These are phyloP conservation scores for Triticum turgidum DNA, from an alignment of 176 grass and related monocot species.

Conservation along the genomic window DNA sequence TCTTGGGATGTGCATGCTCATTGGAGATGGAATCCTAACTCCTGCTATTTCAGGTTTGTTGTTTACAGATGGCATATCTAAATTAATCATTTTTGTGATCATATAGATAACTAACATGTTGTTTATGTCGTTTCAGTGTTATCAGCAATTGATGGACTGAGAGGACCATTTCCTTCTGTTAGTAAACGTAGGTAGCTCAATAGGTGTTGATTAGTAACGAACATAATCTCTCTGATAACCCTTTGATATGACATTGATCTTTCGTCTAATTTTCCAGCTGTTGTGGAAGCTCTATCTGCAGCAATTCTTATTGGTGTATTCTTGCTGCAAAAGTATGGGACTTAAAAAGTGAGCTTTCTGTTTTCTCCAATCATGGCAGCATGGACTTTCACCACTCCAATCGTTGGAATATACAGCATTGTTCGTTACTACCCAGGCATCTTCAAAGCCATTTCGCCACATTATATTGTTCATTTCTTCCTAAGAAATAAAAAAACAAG, in stretches of 20 bases:
- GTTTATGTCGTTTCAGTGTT: slow-evolving; percentile 42
- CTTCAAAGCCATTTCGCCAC: slow-evolving; percentile 77
- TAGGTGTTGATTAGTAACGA: not conserved
- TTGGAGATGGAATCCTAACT: slow-evolving; percentile 87
- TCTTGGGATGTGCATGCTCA: slow-evolving; percentile 88
- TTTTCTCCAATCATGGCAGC: slow-evolving; percentile 87
- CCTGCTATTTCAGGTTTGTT: slow-evolving; percentile 78
- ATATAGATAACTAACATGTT: not conserved
- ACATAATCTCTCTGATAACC: not conserved
- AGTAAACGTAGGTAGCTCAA: slow-evolving; percentile 50
- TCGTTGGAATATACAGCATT: slow-evolving; percentile 77
- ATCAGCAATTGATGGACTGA: slow-evolving; percentile 71
- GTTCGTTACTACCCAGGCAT: slow-evolving; percentile 65
- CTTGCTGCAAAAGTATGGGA: slow-evolving; percentile 77
- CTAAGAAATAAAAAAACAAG: slow-evolving; percentile 55
- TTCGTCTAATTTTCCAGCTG: slow-evolving; percentile 46
- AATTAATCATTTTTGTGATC: slow-evolving; percentile 14
- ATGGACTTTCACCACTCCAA: slow-evolving; percentile 80
- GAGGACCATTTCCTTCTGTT: slow-evolving; percentile 61
- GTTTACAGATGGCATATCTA: not conserved
- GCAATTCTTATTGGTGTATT: slow-evolving; percentile 65
- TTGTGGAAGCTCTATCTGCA: slow-evolving; percentile 62
- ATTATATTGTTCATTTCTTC: slow-evolving; percentile 75
- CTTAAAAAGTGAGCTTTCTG: slow-evolving; percentile 79
- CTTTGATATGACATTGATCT: not conserved